phyloP scores from a whole-genome alignment of 1,284 basidiomycete species.

The Phellinidium pouzarii region DNA sequence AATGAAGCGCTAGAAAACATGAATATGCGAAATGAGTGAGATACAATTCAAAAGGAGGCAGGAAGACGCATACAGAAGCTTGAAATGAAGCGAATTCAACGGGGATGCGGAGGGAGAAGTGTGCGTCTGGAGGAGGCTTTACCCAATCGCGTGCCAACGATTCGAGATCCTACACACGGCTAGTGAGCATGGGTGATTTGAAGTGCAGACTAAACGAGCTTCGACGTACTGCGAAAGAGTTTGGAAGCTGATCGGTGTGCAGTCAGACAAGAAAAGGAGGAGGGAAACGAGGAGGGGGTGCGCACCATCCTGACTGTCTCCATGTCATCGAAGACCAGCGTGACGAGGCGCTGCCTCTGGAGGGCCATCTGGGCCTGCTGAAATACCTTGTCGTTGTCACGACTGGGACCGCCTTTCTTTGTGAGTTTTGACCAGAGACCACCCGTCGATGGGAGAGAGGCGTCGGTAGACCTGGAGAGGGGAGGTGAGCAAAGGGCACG shows the following conservation, averaged over 20 bases:
- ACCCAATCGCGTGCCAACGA: conserved; percentile 74
- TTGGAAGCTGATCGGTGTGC: conserved; percentile 48
- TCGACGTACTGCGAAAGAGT: conserved; percentile 45
- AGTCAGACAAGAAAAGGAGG: background rate
- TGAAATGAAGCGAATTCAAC: conserved; percentile 77
- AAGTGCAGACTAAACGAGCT: background rate
- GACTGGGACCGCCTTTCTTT: conserved; percentile 30
- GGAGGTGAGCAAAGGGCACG: conserved; percentile 25
- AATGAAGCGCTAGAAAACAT: conserved; percentile 52
- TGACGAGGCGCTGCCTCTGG: conserved; percentile 64
- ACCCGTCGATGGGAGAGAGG: conserved; percentile 44
- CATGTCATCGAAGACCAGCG: conserved; percentile 75
- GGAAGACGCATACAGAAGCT: conserved; percentile 53
- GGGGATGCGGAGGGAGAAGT: conserved; percentile 66
- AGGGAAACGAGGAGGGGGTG: conserved; percentile 18
- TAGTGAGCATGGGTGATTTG: conserved; percentile 9
- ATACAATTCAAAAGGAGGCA: conserved; percentile 1
- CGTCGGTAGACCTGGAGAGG: conserved; percentile 53
- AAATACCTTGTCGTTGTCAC: conserved; percentile 52
- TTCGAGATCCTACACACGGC: conserved; percentile 61
- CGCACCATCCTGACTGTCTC: conserved; percentile 69
- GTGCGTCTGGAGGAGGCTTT: conserved; percentile 69
- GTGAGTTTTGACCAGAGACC: conserved; percentile 39
- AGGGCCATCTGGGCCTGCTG: conserved; percentile 45
- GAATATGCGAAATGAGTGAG: conserved; percentile 20